Base-by-base conservation (phyloP, 768 basidiomycete genomes). In the Lactarius indigo region DNA sequence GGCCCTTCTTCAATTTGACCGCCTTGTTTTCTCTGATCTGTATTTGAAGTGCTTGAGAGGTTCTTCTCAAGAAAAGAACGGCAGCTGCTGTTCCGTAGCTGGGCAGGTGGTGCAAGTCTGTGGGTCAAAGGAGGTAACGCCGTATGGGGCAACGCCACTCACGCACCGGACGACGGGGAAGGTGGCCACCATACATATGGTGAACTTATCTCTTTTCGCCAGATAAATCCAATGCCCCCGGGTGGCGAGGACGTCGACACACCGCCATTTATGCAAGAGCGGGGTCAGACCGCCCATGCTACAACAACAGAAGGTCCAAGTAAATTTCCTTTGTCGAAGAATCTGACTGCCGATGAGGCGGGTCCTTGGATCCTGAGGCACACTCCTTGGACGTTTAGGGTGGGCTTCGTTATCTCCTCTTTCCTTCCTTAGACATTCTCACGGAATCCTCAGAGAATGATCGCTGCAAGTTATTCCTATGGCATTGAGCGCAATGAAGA, bases 31-130 rank as follows among this genome's bases (percentile, higher is more conserved):
- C 60, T 41, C 41, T 33, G 23, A 65, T 28, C 17, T 33, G 20
- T 9, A 26, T 59, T 31, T 17, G 20, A 64, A 92, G 90, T 94
- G 2, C 81, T 92, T 7, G 91, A 92, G 71, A 84, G 88, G 41
- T 96, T 97, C 80, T 98, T 99, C 75, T 95, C 92, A 0, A 82
- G 93, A 44, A 87, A 84, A 54, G 97, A 99, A 76, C 84, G 96
- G 0, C 92, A 91, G 66, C 87, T 85, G 59, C 81, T 99, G 13
- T 98, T 99, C 81, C 83, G 94, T 33, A 91, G 89, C 73, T 99
- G 96, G 96, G 93, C 93, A 8, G 96, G 96, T 37, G 90, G 92
- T 69, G 94, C 91, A 28, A 91, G 92, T 70, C 85, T 95, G 86
- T 96, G 94, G 94, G 84, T 96, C 67, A 96, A 96, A 84, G 93